Base-by-base conservation (phyloP, 176 grass and related monocot species). In the Cymbopogon citratus region DNA sequence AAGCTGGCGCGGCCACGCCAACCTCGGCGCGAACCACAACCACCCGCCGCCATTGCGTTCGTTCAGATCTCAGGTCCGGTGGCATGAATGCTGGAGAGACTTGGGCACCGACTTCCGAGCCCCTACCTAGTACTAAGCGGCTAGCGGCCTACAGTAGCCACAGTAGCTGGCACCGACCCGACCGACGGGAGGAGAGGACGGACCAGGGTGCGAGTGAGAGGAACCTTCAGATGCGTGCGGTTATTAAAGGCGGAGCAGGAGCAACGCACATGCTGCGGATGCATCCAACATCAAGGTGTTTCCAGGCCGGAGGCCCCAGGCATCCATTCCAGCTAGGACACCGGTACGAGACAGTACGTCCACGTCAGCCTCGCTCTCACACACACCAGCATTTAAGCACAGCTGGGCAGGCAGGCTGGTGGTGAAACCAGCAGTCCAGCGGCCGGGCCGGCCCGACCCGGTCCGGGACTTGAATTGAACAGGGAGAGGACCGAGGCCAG, bases 171-270 rank as follows among this genome's bases (percentile, higher is more conserved):
- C 48, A 64, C 60, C 61, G 69, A 71, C 68, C n/a, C 40, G 35
- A 73, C 70, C 41, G 43, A 51, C 43, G 43, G 2, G 11, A 66
- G 62, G 74, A 34, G n/a, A n/a, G n/a, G n/a, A n/a, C n/a, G n/a
- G n/a, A n/a, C 25, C 76, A 61, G 44, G 46, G 46, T 49, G 11
- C 27, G 7, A 5, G 25, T 34, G 38, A 9, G 15, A 79, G 12
- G 75, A 79, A 36, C 66, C 65, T 78, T 27, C 56, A 72, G 24
- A 14, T 85, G 40, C 76, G 76, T 41, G 83, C 83, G 54, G 75
- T 73, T 39, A 85, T 73, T 80, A 10, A 86, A 73, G 57, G 62
- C 57, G 24, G 59, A 73, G 12, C 16, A 79, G 44, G 44, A 18
- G 43, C 43, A 51, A 35, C 28, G 28, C 77, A 68, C 77, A 68